phyloP scores from a whole-genome alignment of 116 monocot genomes.

The Posidonia oceanica region DNA sequence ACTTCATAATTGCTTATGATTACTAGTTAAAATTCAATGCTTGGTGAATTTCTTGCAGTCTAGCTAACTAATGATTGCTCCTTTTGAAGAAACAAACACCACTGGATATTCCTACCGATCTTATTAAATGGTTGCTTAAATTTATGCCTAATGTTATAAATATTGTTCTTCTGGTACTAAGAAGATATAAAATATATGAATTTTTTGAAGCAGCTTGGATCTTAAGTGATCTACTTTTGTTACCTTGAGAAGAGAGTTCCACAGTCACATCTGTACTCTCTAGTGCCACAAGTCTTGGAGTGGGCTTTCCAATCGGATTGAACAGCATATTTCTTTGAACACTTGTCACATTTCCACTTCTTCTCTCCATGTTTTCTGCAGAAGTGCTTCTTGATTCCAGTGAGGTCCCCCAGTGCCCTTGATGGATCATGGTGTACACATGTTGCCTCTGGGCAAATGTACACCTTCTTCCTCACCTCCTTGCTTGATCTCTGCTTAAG shows the following conservation, averaged over 20 bases:
- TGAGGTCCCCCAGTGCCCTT: conserved; percentile 78
- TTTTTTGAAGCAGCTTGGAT: too few species aligned
- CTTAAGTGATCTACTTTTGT: background rate
- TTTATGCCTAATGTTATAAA: too few species aligned
- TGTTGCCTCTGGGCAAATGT: conserved; percentile 14
- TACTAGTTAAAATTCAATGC: background rate
- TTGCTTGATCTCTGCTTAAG: conserved; percentile 19
- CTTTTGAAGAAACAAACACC: too few species aligned
- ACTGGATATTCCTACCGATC: too few species aligned
- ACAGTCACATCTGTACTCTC: conserved; percentile 77
- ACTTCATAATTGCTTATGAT: background rate
- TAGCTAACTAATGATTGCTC: too few species aligned
- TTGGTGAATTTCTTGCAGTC: background rate
- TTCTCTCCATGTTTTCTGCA: conserved; percentile 92
- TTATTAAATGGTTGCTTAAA: too few species aligned
- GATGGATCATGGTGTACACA: conserved; percentile 88
- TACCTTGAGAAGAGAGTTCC: conserved; percentile 74
- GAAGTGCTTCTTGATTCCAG: conserved; percentile 94
- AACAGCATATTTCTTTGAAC: conserved; percentile 91
- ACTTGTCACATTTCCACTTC: conserved; percentile 98
- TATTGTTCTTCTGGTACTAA: too few species aligned
- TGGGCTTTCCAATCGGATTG: conserved; percentile 95
- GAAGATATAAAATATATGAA: too few species aligned
- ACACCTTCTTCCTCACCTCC: conserved; percentile 27
- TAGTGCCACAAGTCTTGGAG: conserved; percentile 71